Base-by-base conservation (phyloP, 768 basidiomycete genomes). In the Piloderma croceum region DNA sequence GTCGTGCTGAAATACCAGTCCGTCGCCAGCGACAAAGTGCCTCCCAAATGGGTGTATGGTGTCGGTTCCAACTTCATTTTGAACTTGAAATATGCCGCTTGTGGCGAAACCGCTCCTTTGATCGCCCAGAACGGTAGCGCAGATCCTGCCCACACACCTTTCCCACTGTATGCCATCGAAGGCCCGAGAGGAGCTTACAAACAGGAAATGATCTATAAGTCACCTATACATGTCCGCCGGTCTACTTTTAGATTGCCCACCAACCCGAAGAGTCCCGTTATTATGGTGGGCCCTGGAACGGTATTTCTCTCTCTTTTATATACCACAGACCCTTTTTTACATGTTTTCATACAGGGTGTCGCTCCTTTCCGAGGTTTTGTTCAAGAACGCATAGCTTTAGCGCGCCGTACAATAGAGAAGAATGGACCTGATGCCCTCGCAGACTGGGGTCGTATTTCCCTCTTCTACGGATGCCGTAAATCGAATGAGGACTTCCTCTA, bases 361-460 rank as follows among this genome's bases (percentile, higher is more conserved):
- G 96, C 96, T 34, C 96, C 96, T 7, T 99, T 99, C 89, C 88
- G 96, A 46, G 96, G 94, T 2, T 99, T 99, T 63, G 77, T 98
- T 7, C 96, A 99, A 65, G 96, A 99, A 61, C 90, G 96, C 50
- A 84, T 99, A 31, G 92, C 92, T 7, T 81, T 98, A 23, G 96
- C 93, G 10, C 86, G 89, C 46, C 90, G 91, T 45, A 88, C 92
- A 0, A 74, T 92, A 41, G 93, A 93, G 53, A 97, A 97, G 76
- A 93, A 93, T 54, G 94, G 94, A 6, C 76, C 83, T 7, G 89
- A 93, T 44, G 93, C 88, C 5, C 81, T 99, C 46, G 77, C 78
- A 10, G 93, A 97, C 61, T 99, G 96, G 96, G 96, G 94, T 31
- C 79, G 73, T 35, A 90, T 99, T 62, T 81, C 83, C 31, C 77